These are phyloP conservation scores for Ustilago cynodontis DNA, from an alignment of 1,284 basidiomycete species.

Conservation along the genomic window DNA sequence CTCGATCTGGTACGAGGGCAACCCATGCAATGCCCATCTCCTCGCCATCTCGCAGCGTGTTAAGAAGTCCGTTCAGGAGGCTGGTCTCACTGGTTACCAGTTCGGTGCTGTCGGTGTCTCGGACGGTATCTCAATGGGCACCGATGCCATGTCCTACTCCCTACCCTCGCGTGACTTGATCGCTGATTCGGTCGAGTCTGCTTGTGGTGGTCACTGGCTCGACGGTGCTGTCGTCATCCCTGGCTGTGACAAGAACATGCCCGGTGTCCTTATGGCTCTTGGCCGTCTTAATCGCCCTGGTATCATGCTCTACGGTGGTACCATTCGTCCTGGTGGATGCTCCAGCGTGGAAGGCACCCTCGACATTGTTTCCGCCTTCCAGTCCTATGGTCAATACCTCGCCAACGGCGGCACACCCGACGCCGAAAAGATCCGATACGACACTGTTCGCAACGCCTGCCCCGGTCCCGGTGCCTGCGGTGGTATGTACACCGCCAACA, in stretches of 20 bases:
- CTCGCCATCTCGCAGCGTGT: slow-evolving; percentile 64
- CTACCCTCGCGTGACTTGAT: slow-evolving; percentile 68
- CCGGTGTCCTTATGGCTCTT: slow-evolving; percentile 69
- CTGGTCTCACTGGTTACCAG: slow-evolving; percentile 69
- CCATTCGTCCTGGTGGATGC: slow-evolving; percentile 67
- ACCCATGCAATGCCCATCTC: slow-evolving; percentile 69
- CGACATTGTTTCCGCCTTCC: slow-evolving; percentile 69
- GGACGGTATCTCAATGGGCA: slow-evolving; percentile 70
- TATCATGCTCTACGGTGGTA: slow-evolving; percentile 70
- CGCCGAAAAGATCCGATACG: slow-evolving; percentile 66
- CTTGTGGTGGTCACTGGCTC: slow-evolving; percentile 69
- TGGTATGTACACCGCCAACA: slow-evolving; percentile 70
- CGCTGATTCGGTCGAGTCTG: slow-evolving; percentile 68
- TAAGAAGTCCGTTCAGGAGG: slow-evolving; percentile 59
- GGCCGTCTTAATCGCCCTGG: slow-evolving; percentile 68
- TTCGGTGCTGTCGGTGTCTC: slow-evolving; percentile 69
- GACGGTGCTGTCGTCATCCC: slow-evolving; percentile 68
- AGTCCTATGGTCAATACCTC: slow-evolving; percentile 69
- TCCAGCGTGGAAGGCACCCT: slow-evolving; percentile 56
- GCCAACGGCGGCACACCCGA: slow-evolving; percentile 61
- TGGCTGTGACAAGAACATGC: slow-evolving; percentile 70
- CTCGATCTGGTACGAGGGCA: slow-evolving; percentile 69
- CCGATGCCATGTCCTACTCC: slow-evolving; percentile 68
- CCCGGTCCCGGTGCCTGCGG: slow-evolving; percentile 69
- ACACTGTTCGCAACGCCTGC: slow-evolving; percentile 66